Conservation (phyloP, 768 basidiomycete species). For the Auriscalpium vulgare region DNA sequence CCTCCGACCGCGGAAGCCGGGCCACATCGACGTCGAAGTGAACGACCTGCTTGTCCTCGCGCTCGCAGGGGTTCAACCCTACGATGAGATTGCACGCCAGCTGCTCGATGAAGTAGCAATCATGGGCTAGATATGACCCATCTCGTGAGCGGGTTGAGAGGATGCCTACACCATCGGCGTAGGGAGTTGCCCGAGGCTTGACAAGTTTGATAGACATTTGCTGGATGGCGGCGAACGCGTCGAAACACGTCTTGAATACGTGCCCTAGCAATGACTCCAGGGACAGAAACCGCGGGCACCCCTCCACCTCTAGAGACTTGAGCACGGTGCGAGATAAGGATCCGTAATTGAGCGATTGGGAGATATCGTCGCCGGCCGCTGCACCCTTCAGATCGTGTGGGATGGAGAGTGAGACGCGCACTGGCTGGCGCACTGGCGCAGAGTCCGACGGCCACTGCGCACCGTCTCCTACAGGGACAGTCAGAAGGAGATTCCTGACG, state of each 20-base stretch:
- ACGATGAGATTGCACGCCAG: conserved; percentile 50
- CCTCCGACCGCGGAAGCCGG: conserved; percentile 5
- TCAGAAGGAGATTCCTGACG: conserved; percentile 41
- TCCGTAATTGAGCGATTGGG: conserved; percentile 60
- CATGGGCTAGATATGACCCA: conserved; percentile 8
- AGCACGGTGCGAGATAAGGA: conserved; percentile 30
- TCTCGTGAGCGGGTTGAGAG: conserved; percentile 26
- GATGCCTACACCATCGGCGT: conserved; percentile 38
- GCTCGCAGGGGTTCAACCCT: conserved; percentile 62
- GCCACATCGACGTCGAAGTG: conserved; percentile 39
- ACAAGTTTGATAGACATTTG: conserved; percentile 36
- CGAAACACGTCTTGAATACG: conserved; percentile 33
- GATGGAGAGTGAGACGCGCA: conserved; percentile 45
- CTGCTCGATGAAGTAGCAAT: conserved; percentile 25
- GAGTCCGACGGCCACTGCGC: conserved; percentile 37
- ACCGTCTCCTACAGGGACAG: conserved; percentile 31
- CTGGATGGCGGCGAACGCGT: conserved; percentile 23
- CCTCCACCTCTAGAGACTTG: conserved; percentile 15
- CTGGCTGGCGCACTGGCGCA: conserved; percentile 37
- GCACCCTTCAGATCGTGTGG: conserved; percentile 40
- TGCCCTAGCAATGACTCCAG: conserved; percentile 40
- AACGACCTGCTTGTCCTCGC: conserved; percentile 55
- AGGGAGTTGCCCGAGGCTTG: conserved; percentile 44
- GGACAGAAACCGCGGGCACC: conserved; percentile 24
- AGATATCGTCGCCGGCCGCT: conserved; percentile 45